phyloP scores from a whole-genome alignment of 129 eudicot species.

The Flaveria ramosissima region DNA sequence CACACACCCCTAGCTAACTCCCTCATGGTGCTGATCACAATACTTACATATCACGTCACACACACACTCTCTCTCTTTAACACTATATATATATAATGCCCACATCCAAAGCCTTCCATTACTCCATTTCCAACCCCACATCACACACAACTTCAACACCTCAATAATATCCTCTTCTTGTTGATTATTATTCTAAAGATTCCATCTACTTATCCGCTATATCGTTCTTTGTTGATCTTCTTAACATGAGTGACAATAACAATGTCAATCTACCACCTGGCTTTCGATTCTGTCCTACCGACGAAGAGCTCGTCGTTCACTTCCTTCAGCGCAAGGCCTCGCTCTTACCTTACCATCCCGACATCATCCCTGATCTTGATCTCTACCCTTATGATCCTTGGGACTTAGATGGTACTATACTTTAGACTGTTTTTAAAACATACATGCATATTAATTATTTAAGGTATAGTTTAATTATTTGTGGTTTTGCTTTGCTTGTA shows the following conservation, averaged over 20 bases:
- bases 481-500: constrained; percentile 33
- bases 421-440: too few species aligned
- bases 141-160: constrained; percentile 26
- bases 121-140: constrained; percentile 40
- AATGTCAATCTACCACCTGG: constrained; percentile 86
- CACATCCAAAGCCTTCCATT: constrained; percentile 43
- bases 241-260: constrained; percentile 45
- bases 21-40: constrained; percentile 38
- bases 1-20: constrained; percentile 16
- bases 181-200: constrained; percentile 2
- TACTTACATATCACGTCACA: constrained; percentile 67
- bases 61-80: constrained; percentile 27
- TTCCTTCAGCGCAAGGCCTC: constrained; percentile 84
- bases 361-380: constrained; percentile 88
- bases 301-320: constrained; percentile 91
- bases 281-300: constrained; percentile 81
- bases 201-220: constrained; percentile 21
- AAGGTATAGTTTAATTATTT: background rate
- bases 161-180: constrained; percentile 2
- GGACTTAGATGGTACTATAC: constrained; percentile 71
- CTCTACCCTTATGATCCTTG: constrained; percentile 89
- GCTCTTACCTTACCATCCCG: constrained; percentile 83
- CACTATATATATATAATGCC: constrained; percentile 48
- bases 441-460: background rate
- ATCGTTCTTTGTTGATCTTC: background rate